Percentiles rank a stretch among this genome's conserved stretches.
These are phyloP conservation scores for Silybum marianum DNA, from an alignment of 129 eudicot species.

Conservation along the genomic window DNA sequence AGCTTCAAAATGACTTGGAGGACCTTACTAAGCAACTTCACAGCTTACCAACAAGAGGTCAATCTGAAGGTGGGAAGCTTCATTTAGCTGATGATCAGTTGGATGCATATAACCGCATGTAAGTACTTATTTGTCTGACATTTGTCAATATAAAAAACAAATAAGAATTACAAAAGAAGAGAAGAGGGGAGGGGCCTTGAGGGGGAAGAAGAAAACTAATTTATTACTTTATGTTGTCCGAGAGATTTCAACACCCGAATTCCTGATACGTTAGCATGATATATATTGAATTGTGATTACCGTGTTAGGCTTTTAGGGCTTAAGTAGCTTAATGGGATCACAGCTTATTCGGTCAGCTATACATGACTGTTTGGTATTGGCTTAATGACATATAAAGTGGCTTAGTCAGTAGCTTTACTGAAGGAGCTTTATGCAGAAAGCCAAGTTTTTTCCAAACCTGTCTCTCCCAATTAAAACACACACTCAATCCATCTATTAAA, in stretches of 20 bases:
- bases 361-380: too few relatives aligned
- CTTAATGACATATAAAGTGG: too few relatives aligned
- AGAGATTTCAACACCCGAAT: neutral
- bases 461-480: too few relatives aligned
- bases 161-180: neutral
- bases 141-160: constrained; percentile 4
- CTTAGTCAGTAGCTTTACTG: too few relatives aligned
- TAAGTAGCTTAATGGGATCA: too few relatives aligned
- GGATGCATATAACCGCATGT: constrained; percentile 88
- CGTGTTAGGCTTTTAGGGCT: neutral
- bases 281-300: neutral
- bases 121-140: constrained; percentile 36
- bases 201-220: neutral
- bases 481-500: too few relatives aligned
- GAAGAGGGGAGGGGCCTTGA: neutral
- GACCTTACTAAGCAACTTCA: constrained; percentile 71
- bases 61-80: constrained; percentile 81
- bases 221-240: neutral
- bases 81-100: constrained; percentile 82
- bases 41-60: constrained; percentile 60
- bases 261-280: neutral
- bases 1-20: constrained; percentile 72
- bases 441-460: too few relatives aligned
- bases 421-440: too few relatives aligned
- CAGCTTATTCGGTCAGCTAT: too few relatives aligned